Evolutionary conservation across 176 grass and related monocot species (phyloP), one percentile per base, ranked within the genome.

Genomic region (Bromus sterilis): DNA sequence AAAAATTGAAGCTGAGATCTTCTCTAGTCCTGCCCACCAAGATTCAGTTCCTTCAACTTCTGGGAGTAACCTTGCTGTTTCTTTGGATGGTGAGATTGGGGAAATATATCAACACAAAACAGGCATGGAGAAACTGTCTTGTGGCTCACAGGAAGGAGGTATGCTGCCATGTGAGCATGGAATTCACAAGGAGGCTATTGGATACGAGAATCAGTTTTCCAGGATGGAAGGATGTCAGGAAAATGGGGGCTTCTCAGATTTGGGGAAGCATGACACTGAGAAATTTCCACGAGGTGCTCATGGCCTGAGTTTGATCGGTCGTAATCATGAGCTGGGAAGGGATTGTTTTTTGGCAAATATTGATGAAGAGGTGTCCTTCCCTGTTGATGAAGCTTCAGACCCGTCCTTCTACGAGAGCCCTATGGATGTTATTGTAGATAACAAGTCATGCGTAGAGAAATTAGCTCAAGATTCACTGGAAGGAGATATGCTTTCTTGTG

Each of bases 271-370:
- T 87, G 56, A 26, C 55, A 64, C 15, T 12, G 65, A 72, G 20
- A 32, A 70, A 40, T 72, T 64, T 34, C 86, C 31, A 72, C 15
- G 1, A 42, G 65, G 12, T 72, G 33, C 25, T 72, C 74, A 87
- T 49, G 32, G 9, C 13, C 63, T 64, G 40, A 33, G 74, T 25
- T 83, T 61, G 20, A 78, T 49, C 29, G 16, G 28, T 76, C 71
- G 31, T 61, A 82, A 77, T 25, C 73, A 70, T 77, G 85, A 77
- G 36, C 28, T 46, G 80, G 74, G 78, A 83, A 74, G 62, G 36
- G 86, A 12, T 23, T 11, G 1, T 31, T 78, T 71, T 20, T 25
- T 68, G 36, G 26, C 71, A 76, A 84, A 67, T 24, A 24, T 79
- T 23, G 30, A 73, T 84, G 41, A 34, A 71, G 32, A 25, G 20